These are phyloP conservation scores for Avena insularis DNA, from an alignment of 176 grass and related monocot genomes.

Conservation along the genomic window DNA sequence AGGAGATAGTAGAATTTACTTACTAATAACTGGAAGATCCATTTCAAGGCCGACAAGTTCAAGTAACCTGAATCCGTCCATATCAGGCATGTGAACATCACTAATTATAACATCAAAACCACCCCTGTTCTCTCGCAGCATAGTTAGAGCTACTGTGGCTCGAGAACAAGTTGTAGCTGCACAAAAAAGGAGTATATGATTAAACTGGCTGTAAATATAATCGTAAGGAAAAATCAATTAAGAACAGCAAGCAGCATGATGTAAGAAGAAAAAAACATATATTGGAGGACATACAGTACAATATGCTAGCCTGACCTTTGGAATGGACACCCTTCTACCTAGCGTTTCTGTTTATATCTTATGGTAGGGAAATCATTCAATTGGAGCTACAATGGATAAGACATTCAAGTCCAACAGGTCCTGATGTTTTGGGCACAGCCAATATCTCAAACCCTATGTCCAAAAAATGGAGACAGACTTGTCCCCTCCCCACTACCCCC, in stretches of 20 bases:
- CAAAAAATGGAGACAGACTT: constrained; percentile 20
- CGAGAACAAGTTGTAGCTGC: constrained; percentile 89
- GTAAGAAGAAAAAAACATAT: not conserved
- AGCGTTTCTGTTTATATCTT: not conserved
- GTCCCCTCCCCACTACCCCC: not conserved
- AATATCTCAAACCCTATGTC: not conserved
- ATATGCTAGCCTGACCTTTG: not conserved
- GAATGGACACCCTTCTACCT: not conserved
- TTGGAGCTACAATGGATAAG: constrained; percentile 14
- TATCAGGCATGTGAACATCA: constrained; percentile 99
- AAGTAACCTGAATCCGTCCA: constrained; percentile 95
- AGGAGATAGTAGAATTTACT: constrained; percentile 51
- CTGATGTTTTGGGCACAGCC: not conserved
- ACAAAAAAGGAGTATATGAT: constrained; percentile 33
- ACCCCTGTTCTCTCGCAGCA: constrained; percentile 87
- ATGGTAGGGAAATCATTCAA: not conserved
- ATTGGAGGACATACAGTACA: not conserved
- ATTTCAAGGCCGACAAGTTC: constrained; percentile 97
- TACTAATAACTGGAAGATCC: constrained; percentile 99
- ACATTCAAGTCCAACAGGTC: not conserved
- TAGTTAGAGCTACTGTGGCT: constrained; percentile 75
- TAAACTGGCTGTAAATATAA: constrained; percentile 12
- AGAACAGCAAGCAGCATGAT: constrained; percentile 1
- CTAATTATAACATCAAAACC: constrained; percentile 96
- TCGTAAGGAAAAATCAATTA: not conserved